Evolutionary conservation across 495 filamentous ascomycete species (phyloP).

Genomic region (Corynascus novoguineensis): DNA sequence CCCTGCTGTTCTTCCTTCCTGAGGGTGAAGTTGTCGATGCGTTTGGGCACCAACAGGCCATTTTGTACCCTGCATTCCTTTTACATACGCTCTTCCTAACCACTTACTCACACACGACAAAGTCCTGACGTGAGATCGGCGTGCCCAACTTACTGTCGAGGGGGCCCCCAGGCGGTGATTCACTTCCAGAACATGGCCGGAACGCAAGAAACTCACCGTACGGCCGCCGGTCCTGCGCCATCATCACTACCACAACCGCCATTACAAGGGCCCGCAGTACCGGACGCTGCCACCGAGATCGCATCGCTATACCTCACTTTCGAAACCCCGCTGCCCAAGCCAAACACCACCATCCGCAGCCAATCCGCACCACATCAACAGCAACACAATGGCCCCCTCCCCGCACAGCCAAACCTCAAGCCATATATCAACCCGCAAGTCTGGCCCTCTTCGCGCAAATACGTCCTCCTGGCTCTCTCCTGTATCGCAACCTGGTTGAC

Average conservation of each 20-base stretch:
- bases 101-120: too few relatives aligned
- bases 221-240: not conserved
- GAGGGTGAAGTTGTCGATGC: too few relatives aligned
- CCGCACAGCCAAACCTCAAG: constrained; percentile 59
- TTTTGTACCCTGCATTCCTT: too few relatives aligned
- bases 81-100: too few relatives aligned
- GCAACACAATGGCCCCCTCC: constrained; percentile 22
- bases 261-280: not conserved
- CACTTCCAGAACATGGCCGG: not conserved
- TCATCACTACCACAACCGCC: not conserved
- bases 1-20: too few relatives aligned
- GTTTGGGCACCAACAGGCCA: too few relatives aligned
- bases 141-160: too few relatives aligned
- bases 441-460: constrained; percentile 67
- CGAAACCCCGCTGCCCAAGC: constrained; percentile 58
- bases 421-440: constrained; percentile 64
- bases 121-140: too few relatives aligned
- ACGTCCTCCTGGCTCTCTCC: constrained; percentile 65
- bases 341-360: constrained; percentile 41
- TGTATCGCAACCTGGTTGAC: constrained; percentile 71
- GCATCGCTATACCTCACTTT: constrained; percentile 68
- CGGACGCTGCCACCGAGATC: constrained; percentile 36
- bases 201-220: not conserved
- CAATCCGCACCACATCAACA: constrained; percentile 8
- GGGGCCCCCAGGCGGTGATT: too few relatives aligned